These are phyloP conservation scores for Neurospora intermedia DNA, from an alignment of 495 filamentous ascomycete species.

Conservation along the genomic window DNA sequence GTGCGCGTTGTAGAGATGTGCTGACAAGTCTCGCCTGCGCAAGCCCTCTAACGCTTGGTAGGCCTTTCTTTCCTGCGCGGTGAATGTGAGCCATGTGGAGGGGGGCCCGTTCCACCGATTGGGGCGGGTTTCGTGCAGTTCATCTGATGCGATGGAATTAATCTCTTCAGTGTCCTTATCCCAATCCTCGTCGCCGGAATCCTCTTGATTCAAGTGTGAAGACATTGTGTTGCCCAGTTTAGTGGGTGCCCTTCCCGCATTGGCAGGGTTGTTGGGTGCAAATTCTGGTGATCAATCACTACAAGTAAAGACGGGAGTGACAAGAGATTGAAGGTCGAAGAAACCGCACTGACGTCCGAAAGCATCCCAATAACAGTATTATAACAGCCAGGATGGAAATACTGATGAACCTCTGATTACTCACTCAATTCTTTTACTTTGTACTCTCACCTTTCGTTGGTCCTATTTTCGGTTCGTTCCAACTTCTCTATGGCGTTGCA, in stretches of 20 bases:
- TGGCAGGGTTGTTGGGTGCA: neutral
- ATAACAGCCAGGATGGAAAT: neutral
- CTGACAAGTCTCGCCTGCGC: conserved; percentile 49
- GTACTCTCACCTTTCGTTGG: neutral
- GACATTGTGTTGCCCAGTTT: neutral
- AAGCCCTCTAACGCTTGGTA: conserved; percentile 46
- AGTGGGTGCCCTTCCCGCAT: neutral
- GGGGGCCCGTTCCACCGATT: conserved; percentile 44
- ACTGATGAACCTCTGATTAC: neutral
- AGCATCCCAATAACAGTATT: neutral
- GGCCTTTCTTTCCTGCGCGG: conserved; percentile 45
- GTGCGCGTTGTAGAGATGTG: conserved; percentile 70
- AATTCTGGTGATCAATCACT: neutral
- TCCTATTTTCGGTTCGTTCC: neutral
- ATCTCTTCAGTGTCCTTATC: conserved; percentile 17
- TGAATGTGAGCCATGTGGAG: conserved; percentile 51
- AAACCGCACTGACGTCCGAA: neutral
- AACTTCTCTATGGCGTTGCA: neutral
- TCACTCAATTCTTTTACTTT: neutral
- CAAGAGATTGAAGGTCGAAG: neutral
- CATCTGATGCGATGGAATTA: conserved; percentile 18
- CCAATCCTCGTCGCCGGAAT: conserved; percentile 2
- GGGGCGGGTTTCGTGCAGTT: conserved; percentile 29
- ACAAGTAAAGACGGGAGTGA: neutral
- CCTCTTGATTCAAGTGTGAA: neutral